phyloP scores from a whole-genome alignment of 2,329 filamentous ascomycete genomes.

The Phaeophleospora eucalypticola region DNA sequence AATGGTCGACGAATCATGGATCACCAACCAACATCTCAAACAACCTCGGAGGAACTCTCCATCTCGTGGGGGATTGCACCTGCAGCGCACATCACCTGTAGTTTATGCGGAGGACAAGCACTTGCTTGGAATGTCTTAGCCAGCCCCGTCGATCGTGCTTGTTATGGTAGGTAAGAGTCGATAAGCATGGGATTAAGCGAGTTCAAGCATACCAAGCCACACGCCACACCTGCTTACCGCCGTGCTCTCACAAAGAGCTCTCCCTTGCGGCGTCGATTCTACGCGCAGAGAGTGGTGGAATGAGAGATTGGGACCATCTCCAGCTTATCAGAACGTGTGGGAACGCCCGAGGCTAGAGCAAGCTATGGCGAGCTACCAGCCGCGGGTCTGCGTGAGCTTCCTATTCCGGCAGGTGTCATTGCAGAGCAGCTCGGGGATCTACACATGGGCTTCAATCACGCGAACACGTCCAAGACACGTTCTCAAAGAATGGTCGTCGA shows the following conservation, averaged over 20 bases:
- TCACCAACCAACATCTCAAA: not conserved
- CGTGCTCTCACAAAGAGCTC: not conserved
- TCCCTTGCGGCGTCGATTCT: too few relatives aligned
- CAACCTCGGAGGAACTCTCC: not conserved
- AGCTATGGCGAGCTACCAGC: not conserved
- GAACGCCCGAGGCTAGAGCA: not conserved
- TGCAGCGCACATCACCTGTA: too few relatives aligned
- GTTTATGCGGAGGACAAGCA: not conserved
- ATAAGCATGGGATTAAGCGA: not conserved
- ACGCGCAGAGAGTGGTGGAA: too few relatives aligned
- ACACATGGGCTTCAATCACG: not conserved
- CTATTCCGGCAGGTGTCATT: slow-evolving; percentile 2
- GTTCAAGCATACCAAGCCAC: not conserved
- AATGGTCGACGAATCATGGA: not conserved
- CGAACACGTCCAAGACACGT: not conserved
- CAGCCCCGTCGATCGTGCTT: not conserved
- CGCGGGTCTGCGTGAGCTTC: not conserved
- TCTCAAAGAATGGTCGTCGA: too few relatives aligned
- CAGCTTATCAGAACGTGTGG: too few relatives aligned
- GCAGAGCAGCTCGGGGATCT: not conserved
- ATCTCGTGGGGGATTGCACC: not conserved
- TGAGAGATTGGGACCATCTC: too few relatives aligned
- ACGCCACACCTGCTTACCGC: not conserved
- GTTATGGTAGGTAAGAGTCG: not conserved
- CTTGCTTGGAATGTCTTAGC: not conserved